A percentile compares a stretch with the other conserved stretches of the same genome.
Conservation (phyloP, 768 basidiomycete genomes). For the Lentinus brumalis region DNA sequence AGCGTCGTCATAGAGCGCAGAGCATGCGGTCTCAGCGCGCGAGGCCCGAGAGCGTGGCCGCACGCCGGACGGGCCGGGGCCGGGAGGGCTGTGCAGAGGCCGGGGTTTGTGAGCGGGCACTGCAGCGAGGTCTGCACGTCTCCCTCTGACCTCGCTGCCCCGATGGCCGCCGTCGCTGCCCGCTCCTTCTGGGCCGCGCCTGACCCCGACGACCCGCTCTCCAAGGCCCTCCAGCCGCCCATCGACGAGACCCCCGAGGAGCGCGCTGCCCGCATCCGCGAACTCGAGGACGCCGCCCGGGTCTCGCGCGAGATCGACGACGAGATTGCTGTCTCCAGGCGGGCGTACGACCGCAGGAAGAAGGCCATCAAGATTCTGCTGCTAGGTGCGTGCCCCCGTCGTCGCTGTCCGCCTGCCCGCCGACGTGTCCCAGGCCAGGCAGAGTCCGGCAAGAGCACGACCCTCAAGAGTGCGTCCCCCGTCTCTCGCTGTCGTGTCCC, state of each 20-base stretch:
- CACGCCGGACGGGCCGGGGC: no score
- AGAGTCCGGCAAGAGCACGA: slow-evolving; percentile 57
- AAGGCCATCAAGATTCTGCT: slow-evolving; percentile 57
- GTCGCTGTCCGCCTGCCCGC: no score
- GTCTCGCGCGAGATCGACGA: slow-evolving; percentile 53
- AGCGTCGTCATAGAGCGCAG: no score
- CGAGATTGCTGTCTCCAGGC: slow-evolving; percentile 45
- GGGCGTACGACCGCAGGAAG: slow-evolving; percentile 48
- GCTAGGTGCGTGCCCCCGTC: slow-evolving; percentile 35
- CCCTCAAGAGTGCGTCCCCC: slow-evolving; percentile 31
- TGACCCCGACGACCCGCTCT: slow-evolving; percentile 38
- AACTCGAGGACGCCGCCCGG: slow-evolving; percentile 44
- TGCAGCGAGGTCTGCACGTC: no score
- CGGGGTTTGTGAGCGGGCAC: no score
- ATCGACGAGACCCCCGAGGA: slow-evolving; percentile 41
- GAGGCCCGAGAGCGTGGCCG: no score
- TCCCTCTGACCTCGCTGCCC: no score
- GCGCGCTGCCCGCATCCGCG: slow-evolving; percentile 35
- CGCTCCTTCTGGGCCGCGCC: slow-evolving; percentile 6
- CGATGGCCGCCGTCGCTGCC: slow-evolving; percentile 8
- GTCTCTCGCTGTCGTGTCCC: background rate
- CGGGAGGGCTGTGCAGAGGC: no score
- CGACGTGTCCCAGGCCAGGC: slow-evolving; percentile 41
- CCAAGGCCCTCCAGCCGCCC: slow-evolving; percentile 33
- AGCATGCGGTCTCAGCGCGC: no score